Conservation (phyloP, 2,329 filamentous ascomycete genomes). For the Verticillium longisporum region DNA sequence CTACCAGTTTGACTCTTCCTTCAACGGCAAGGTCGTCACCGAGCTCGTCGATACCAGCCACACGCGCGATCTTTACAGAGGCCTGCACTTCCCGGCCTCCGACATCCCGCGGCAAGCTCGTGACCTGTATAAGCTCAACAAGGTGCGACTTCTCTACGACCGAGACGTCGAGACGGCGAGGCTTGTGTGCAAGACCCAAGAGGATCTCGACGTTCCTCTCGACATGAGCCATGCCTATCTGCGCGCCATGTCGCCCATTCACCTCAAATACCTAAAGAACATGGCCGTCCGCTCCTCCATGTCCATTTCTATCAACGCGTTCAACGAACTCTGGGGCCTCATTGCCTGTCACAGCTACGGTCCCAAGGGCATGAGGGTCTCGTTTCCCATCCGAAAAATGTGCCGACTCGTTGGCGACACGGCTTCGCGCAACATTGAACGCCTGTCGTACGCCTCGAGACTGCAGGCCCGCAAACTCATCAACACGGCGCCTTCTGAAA, state of each 20-base stretch:
- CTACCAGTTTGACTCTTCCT: constrained; percentile 78
- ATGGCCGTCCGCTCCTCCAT: constrained; percentile 93
- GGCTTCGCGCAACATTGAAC: constrained; percentile 79
- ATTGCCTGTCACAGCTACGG: constrained; percentile 84
- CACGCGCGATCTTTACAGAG: constrained; percentile 79
- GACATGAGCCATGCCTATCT: constrained; percentile 82
- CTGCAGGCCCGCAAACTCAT: constrained; percentile 83
- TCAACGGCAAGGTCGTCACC: constrained; percentile 82
- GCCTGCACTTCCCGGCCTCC: constrained; percentile 80
- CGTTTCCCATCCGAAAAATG: constrained; percentile 88
- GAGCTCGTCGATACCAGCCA: constrained; percentile 76
- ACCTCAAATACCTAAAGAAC: constrained; percentile 78
- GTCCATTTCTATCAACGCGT: constrained; percentile 88
- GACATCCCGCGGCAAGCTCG: constrained; percentile 81
- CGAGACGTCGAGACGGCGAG: constrained; percentile 73
- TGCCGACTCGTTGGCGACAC: constrained; percentile 82
- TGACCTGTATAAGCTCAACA: constrained; percentile 86
- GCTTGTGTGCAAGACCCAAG: constrained; percentile 68
- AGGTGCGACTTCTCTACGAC: constrained; percentile 81
- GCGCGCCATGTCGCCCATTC: constrained; percentile 84
- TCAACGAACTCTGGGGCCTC: constrained; percentile 79
- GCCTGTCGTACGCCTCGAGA: constrained; percentile 77
- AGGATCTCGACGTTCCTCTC: constrained; percentile 68
- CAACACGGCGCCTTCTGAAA: constrained; percentile 72
- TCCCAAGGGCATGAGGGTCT: constrained; percentile 73